A percentile compares a stretch with the other conserved stretches of the same genome.
Evolutionary conservation across 2,329 filamentous ascomycete species (phyloP).

Genomic region (Emmonsia crescens): DNA sequence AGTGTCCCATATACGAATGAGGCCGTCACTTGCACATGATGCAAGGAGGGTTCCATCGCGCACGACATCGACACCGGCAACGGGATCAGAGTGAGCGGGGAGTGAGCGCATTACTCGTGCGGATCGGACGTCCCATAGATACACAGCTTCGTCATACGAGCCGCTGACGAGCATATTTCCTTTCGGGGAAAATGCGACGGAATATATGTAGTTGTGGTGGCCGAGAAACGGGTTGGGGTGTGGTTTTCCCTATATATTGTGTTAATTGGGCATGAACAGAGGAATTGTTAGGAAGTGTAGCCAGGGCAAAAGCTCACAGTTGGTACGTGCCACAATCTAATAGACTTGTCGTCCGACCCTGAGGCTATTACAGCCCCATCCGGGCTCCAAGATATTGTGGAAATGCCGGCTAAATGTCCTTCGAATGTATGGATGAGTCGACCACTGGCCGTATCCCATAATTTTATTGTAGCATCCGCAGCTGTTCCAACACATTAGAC

Average conservation of each 20-base stretch:
- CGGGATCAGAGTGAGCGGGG: conserved; percentile 89
- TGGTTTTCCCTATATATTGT: conserved; percentile 39
- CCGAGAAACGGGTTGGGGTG: conserved; percentile 58
- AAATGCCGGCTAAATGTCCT: conserved; percentile 86
- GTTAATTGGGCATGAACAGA: neutral
- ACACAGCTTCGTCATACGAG: conserved; percentile 94
- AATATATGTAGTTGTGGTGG: conserved; percentile 94
- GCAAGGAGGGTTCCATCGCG: conserved; percentile 84
- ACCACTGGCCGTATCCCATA: conserved; percentile 75
- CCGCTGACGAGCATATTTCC: conserved; percentile 94
- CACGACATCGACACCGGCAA: conserved; percentile 87
- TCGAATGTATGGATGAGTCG: conserved; percentile 77
- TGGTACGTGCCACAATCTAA: conserved; percentile 73
- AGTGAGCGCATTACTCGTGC: conserved; percentile 80
- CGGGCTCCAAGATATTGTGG: conserved; percentile 86
- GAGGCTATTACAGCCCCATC: conserved; percentile 80
- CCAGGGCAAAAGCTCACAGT: conserved; percentile 30
- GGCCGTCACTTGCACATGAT: conserved; percentile 80
- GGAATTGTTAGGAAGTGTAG: neutral
- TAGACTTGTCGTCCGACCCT: conserved; percentile 91
- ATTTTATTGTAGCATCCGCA: conserved; percentile 79
- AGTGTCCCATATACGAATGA: conserved; percentile 94
- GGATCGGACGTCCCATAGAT: conserved; percentile 88
- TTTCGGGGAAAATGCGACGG: conserved; percentile 90
- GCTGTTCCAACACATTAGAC: conserved; percentile 31